Evolutionary conservation across 2,329 filamentous ascomycete species (phyloP).

Genomic region (Diplodia corticola): DNA sequence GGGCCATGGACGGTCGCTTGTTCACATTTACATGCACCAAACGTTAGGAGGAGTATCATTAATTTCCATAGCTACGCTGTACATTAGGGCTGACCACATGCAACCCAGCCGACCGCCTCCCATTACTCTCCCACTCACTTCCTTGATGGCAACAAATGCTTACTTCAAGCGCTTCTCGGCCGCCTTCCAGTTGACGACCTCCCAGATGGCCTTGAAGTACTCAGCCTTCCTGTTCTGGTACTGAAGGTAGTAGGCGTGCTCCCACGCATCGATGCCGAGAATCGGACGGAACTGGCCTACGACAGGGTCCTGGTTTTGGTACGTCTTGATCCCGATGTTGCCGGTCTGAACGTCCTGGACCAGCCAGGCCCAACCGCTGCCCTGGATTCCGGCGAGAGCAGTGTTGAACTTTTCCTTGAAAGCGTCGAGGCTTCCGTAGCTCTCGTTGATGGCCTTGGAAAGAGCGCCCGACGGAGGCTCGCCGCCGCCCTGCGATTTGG

Average conservation of each 20-base stretch:
- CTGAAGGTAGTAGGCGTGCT: slow-evolving; percentile 94
- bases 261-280: slow-evolving; percentile 90
- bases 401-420: slow-evolving; percentile 66
- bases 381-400: slow-evolving; percentile 65
- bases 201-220: slow-evolving; percentile 92
- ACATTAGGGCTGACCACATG: neutral
- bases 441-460: slow-evolving; percentile 58
- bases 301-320: slow-evolving; percentile 85
- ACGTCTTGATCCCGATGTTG: slow-evolving; percentile 66
- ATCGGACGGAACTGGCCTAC: slow-evolving; percentile 79
- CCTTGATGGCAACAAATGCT: slow-evolving; percentile 23
- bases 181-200: slow-evolving; percentile 93
- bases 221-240: slow-evolving; percentile 97
- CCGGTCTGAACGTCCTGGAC: slow-evolving; percentile 64
- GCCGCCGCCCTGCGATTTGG: slow-evolving; percentile 66
- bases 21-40: neutral
- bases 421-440: slow-evolving; percentile 59
- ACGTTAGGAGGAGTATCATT: neutral
- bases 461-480: slow-evolving; percentile 62
- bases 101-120: neutral
- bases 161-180: slow-evolving; percentile 73
- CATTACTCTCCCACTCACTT: neutral
- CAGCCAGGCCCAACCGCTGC: slow-evolving; percentile 64
- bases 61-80: slow-evolving; percentile 3
- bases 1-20: too few species aligned